Conservation (phyloP, 305 asterid species). For the Ilex paraguariensis region DNA sequence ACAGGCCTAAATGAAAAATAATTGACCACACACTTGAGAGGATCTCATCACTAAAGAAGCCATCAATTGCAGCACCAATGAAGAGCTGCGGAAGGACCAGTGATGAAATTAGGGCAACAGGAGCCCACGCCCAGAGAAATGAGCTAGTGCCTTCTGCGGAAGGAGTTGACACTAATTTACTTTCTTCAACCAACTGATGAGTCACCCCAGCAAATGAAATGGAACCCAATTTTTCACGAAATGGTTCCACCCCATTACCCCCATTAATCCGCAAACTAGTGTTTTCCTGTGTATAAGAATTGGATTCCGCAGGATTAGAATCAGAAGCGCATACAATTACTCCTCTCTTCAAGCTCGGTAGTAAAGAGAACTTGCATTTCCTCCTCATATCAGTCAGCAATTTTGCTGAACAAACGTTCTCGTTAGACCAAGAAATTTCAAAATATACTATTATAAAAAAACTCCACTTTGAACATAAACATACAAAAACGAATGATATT, state of each 20-base stretch:
- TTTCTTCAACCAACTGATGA: constrained; percentile 70
- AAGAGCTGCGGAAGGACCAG: constrained; percentile 62
- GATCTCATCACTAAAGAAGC: constrained; percentile 47
- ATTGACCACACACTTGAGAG: constrained; percentile 44
- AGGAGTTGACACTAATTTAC: constrained; percentile 61
- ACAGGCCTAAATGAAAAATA: too few species aligned
- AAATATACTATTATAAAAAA: too few species aligned
- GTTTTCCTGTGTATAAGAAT: constrained; percentile 30
- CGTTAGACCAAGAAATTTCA: too few species aligned
- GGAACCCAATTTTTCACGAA: constrained; percentile 77
- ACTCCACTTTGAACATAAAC: constrained; percentile 16
- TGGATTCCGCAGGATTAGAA: constrained; percentile 14
- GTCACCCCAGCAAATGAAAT: constrained; percentile 68
- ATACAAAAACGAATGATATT: too few species aligned
- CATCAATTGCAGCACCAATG: constrained; percentile 46
- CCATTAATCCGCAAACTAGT: constrained; percentile 32
- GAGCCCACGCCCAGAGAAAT: constrained; percentile 70
- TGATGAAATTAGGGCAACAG: constrained; percentile 64
- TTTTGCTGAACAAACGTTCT: background rate
- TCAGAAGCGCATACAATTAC: constrained; percentile 22
- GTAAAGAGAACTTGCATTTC: background rate
- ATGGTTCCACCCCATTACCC: constrained; percentile 40
- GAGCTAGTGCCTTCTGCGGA: constrained; percentile 57
- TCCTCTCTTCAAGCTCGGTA: constrained; percentile 21
- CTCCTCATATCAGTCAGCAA: background rate